phyloP scores from a whole-genome alignment of 2,329 filamentous ascomycete genomes.

The Aspergillus sp. region DNA sequence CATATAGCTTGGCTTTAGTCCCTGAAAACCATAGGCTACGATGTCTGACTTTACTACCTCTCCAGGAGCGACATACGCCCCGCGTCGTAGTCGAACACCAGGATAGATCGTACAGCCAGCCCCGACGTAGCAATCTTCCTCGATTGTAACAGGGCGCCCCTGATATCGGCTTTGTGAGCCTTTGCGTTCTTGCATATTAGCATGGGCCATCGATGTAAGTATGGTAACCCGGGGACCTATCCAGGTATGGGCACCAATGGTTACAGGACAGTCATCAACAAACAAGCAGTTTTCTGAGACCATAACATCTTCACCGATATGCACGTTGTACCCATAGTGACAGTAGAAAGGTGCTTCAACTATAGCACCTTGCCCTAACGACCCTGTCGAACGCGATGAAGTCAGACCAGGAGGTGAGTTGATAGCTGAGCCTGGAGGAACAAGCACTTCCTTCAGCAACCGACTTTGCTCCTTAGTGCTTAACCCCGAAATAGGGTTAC shows the following conservation, averaged over 20 bases:
- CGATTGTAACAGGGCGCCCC: conserved; percentile 73
- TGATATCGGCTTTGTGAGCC: conserved; percentile 72
- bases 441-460: conserved; percentile 42
- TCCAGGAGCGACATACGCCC: conserved; percentile 48
- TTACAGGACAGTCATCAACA: conserved; percentile 80
- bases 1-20: conserved; percentile 46
- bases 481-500: conserved; percentile 71
- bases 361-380: conserved; percentile 71
- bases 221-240: conserved; percentile 86
- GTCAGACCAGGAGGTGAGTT: conserved; percentile 57
- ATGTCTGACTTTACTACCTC: conserved; percentile 49
- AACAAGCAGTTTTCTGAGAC: conserved; percentile 84
- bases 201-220: conserved; percentile 71
- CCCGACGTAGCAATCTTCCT: conserved; percentile 69
- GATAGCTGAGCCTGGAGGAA: conserved; percentile 32
- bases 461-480: conserved; percentile 53
- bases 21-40: conserved; percentile 45
- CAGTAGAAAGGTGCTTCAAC: conserved; percentile 89
- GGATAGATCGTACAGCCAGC: conserved; percentile 61
- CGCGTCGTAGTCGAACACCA: conserved; percentile 45
- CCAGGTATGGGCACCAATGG: conserved; percentile 69
- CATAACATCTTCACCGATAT: conserved; percentile 79
- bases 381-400: conserved; percentile 57
- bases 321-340: conserved; percentile 94
- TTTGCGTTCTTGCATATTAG: conserved; percentile 71